Base-by-base conservation (phyloP, 108 stramenopile genomes). In the Cyclotella sp. region DNA sequence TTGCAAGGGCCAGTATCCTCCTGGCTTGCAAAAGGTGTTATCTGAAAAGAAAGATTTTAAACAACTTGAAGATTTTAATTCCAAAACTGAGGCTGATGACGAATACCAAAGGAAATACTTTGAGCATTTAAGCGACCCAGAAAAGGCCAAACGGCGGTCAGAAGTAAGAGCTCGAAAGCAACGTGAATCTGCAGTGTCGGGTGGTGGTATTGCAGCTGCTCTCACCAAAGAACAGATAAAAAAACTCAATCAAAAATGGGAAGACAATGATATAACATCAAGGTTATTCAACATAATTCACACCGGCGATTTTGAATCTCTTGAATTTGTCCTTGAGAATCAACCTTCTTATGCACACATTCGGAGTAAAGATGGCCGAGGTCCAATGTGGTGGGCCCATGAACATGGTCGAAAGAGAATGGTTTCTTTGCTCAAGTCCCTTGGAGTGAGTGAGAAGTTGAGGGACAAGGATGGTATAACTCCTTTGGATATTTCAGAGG, bases 21-120 rank as follows among this genome's bases (percentile, higher is more conserved):
- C 96, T 6, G 93, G 89, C 4, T 64, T 98, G 18, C 78, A 95
- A 78, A 88, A 95, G 76, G 86, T 97, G 30, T 63, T 98, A 51
- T 77, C 77, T 11, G 85, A 89, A 53, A 95, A 95, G 75, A 88
- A 81, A 70, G 95, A 95, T 76, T 97, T 97, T 64, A 80, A 67
- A 26, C 92, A 93, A 47, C 84, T 96, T 24, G 97, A 97, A 79
- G 96, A 98, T 86, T 98, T 98, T 84, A 96, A 98, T 77, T 26
- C 64, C 9, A 85, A 86, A 64, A 72, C 74, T 15, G 80, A 82
- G 19, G 78, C 74, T 45, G 93, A 96, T 63, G 77, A 76, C 19
- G 93, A 94, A 27, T 91, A 91, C 64, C 88, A 90, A 68, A 73
- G 85, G 61, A 75, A 95, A 63, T 97, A 97, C 71, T 87, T 95